Evolutionary conservation across 345 rosid species (phyloP), one percentile per base, ranked within the genome.

Genomic region (Pelargonium nanum): DNA sequence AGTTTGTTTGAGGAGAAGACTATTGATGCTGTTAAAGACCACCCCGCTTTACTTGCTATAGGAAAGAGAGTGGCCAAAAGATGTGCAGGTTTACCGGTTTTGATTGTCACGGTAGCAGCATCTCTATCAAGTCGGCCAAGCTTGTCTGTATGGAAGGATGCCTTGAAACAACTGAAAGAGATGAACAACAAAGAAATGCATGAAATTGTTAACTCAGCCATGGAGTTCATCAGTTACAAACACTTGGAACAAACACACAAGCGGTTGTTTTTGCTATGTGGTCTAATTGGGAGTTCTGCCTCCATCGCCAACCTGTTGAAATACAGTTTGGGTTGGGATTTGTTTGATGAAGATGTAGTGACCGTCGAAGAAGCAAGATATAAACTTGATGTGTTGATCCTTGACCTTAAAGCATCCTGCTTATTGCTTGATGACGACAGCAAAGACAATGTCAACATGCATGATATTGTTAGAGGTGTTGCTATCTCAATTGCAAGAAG

Each of bases 391-490:
- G 19, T 34, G 15, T 28, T 68, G 65, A 19, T 76, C 15, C 26
- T 53, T 8, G 24, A 53, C 44, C 78, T 79, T 30, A 72, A 71
- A n/a, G n/a, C n/a, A n/a, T n/a, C n/a, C n/a, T n/a, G n/a, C n/a
- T 30, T 77, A 55, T 53, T 77, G 55, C 32, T 28, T 28, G 76
- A 71, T 3, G 23, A 51, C 13, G 4, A 34, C 5, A 6, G 3
- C 2, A 9, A 5, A n/a, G 21, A 19, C 0, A 1, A 5, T 0
- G 12, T 71, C 17, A 9, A 50, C 6, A 58, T 75, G 57, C 76
- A 65, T 40, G 82, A 75, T 12, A 21, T 72, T 25, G 60, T 72
- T 53, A 53, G 28, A 9, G 52, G 40, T 40, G 65, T 65, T 44
- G 80, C 68, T 3, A 7, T 26, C 4, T 55, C 70, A 0, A 55